A percentile compares a stretch with the other conserved stretches of the same genome.
Evolutionary conservation across 345 rosid species (phyloP).

Genomic region (Geranium rotundifolium): DNA sequence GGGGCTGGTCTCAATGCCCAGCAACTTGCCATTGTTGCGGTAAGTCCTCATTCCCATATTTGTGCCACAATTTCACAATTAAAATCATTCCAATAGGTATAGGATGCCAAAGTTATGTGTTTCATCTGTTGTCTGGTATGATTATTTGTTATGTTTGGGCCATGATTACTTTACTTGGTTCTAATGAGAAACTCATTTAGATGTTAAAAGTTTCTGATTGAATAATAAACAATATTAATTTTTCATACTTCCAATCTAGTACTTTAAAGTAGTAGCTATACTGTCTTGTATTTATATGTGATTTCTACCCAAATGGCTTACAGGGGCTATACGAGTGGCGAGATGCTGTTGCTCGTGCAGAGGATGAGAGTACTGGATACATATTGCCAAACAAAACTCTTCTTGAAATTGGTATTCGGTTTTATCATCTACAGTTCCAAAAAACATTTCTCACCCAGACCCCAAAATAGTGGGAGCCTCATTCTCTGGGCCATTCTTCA

Average conservation of each 20-base stretch:
- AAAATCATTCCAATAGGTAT: background rate
- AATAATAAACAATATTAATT: background rate
- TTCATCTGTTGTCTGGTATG: no score
- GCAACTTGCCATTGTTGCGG: conserved; percentile 79
- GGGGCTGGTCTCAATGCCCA: conserved; percentile 53
- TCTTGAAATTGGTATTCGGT: conserved; percentile 61
- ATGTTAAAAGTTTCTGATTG: background rate
- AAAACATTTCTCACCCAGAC: background rate
- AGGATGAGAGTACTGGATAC: conserved; percentile 92
- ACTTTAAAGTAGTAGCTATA: background rate
- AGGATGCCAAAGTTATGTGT: no score
- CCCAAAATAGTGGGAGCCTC: conserved; percentile 2
- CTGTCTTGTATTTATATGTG: conserved; percentile 1
- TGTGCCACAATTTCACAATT: background rate
- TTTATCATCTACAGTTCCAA: background rate
- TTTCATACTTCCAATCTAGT: no score
- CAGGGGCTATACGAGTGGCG: conserved; percentile 88
- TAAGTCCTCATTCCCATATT: conserved; percentile 21
- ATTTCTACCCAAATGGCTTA: conserved; percentile 13
- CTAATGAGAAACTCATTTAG: background rate
- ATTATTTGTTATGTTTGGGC: no score
- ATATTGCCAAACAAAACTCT: conserved; percentile 77
- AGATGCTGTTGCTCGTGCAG: conserved; percentile 64
- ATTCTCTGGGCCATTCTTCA: background rate
- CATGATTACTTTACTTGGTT: no score